These are phyloP conservation scores for Amoeboaphelidium occidentale DNA, from an alignment of 371 early-diverging fungal genomes.

Conservation along the genomic window DNA sequence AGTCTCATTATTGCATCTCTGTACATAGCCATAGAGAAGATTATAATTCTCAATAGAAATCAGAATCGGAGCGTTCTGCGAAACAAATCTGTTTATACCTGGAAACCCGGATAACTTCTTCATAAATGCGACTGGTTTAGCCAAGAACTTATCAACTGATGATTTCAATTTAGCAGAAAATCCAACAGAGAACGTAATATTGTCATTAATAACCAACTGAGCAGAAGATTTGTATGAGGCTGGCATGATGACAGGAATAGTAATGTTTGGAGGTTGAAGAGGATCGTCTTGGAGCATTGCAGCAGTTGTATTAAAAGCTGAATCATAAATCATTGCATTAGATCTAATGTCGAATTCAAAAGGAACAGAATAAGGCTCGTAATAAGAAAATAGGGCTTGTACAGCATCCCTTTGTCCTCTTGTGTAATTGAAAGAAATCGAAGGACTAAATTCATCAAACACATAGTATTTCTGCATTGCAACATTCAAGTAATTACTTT, in stretches of 20 bases:
- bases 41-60: background rate
- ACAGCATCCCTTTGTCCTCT: background rate
- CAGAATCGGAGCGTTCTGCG: background rate
- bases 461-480: slow-evolving; percentile 1
- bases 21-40: no score
- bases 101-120: slow-evolving; percentile 5
- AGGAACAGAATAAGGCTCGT: no score
- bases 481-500: slow-evolving; percentile 1
- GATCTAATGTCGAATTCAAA: no score
- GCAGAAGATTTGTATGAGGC: background rate
- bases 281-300: no score
- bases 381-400: background rate
- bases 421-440: background rate
- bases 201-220: background rate
- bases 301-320: no score
- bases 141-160: background rate
- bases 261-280: no score
- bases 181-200: background rate
- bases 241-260: no score
- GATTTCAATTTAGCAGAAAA: background rate
- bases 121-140: slow-evolving; percentile 3
- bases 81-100: background rate
- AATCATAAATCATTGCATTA: no score
- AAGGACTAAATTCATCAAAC: background rate
- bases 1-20: no score